A percentile compares a stretch with the other conserved stretches of the same genome.
phyloP scores from a whole-genome alignment of 179 eudicot genomes.

The Kewa caespitosa region DNA sequence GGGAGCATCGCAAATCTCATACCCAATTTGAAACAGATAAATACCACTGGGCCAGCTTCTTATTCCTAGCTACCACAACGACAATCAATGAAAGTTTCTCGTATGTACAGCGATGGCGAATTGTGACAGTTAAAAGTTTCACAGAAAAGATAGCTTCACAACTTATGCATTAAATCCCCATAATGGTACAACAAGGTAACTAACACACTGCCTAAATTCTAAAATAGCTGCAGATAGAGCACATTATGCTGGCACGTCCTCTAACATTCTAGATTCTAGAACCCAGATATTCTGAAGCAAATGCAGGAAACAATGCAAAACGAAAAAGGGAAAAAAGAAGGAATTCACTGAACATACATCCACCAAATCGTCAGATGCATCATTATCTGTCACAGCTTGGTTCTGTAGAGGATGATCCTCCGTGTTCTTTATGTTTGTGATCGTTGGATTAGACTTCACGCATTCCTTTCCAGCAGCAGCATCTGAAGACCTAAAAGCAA shows the following conservation, averaged over 20 bases:
- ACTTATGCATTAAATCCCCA: not conserved
- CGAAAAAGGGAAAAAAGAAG: not conserved
- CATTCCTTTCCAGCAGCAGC: constrained; percentile 18
- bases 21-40: not conserved
- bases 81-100: too few species aligned
- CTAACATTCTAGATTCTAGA: not conserved
- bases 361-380: constrained; percentile 33
- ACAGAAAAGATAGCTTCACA: not conserved
- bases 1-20: not conserved
- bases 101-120: not conserved
- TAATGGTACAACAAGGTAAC: not conserved
- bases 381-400: constrained; percentile 18
- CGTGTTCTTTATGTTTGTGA: constrained; percentile 10
- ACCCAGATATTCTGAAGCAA: not conserved
- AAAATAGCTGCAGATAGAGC: not conserved
- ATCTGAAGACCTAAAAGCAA: constrained; percentile 12
- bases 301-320: not conserved
- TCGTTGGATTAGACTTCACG: constrained; percentile 11
- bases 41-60: constrained; percentile 2
- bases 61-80: not conserved
- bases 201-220: not conserved
- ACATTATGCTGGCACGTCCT: not conserved
- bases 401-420: constrained; percentile 24
- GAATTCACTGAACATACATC: constrained; percentile 35
- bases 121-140: not conserved